Evolutionary conservation across 1,284 basidiomycete genomes (phyloP).

Genomic region (Pisolithus thermaeus): DNA sequence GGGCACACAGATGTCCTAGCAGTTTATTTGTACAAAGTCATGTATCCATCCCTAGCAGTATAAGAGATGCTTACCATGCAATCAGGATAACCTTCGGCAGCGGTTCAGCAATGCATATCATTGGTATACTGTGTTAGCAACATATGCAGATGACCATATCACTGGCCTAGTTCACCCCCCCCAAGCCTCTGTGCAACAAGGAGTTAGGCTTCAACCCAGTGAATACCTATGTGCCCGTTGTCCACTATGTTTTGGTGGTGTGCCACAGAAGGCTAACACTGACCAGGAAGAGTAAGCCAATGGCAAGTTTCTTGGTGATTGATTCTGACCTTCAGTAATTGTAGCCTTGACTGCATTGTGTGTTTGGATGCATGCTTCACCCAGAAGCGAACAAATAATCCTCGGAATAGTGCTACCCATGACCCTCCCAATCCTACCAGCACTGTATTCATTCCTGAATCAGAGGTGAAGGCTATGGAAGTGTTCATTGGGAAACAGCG

Average conservation of each 20-base stretch:
- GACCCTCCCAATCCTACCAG: no score
- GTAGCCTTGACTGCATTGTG: conserved; percentile 1
- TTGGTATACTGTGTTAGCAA: conserved; percentile 3
- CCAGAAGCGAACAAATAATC: no score
- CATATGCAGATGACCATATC: conserved; percentile 1
- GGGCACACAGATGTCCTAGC: no score
- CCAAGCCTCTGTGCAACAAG: neutral
- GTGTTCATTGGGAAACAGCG: no score
- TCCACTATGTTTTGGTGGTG: conserved; percentile 4
- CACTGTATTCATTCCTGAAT: no score
- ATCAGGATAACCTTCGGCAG: neutral
- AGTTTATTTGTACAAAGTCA: neutral
- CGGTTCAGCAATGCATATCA: conserved; percentile 3
- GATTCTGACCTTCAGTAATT: neutral
- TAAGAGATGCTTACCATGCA: neutral
- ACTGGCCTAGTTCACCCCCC: neutral
- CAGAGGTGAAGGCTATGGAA: no score
- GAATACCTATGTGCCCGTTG: conserved; percentile 3
- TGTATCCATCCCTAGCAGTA: neutral
- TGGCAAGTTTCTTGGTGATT: neutral
- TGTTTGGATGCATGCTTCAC: conserved; percentile 1
- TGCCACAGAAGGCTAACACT: neutral
- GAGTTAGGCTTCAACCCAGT: conserved; percentile 1
- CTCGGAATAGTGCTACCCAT: no score
- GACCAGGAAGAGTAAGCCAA: neutral